These are phyloP conservation scores for Rhododendron williamsianum DNA, from an alignment of 148 eudicot species.

Conservation along the genomic window DNA sequence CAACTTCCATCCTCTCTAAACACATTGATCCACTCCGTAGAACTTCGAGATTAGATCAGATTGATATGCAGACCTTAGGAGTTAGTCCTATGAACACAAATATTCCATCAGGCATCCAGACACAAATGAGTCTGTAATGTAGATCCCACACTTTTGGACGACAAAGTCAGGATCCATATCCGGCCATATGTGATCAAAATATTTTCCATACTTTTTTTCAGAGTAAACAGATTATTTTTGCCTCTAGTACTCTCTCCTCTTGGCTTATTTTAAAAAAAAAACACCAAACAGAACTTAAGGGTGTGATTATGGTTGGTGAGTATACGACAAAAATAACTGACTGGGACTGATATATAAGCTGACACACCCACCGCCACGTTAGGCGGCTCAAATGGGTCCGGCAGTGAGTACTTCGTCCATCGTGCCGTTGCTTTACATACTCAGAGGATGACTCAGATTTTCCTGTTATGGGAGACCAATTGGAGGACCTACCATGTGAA, in stretches of 20 bases:
- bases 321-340: not conserved
- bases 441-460: constrained; percentile 5
- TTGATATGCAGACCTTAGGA: not conserved
- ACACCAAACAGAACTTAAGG: not conserved
- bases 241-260: not conserved
- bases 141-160: not conserved
- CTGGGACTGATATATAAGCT: not conserved
- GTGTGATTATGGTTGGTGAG: not conserved
- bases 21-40: not conserved
- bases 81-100: not conserved
- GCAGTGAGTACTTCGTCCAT: not conserved
- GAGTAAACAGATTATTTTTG: not conserved
- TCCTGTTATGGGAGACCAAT: not conserved
- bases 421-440: not conserved
- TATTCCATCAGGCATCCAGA: not conserved
- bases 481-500: constrained; percentile 12
- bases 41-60: not conserved
- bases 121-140: not conserved
- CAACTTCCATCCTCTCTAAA: not conserved
- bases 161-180: not conserved
- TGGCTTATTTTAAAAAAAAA: not conserved
- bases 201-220: not conserved
- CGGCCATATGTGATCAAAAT: not conserved
- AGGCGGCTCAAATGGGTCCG: not conserved
- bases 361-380: not conserved